Percentiles rank a stretch among this genome's conserved stretches.
Evolutionary conservation across 805 yeast species (phyloP).

Genomic region (Kazachstania taianensis): DNA sequence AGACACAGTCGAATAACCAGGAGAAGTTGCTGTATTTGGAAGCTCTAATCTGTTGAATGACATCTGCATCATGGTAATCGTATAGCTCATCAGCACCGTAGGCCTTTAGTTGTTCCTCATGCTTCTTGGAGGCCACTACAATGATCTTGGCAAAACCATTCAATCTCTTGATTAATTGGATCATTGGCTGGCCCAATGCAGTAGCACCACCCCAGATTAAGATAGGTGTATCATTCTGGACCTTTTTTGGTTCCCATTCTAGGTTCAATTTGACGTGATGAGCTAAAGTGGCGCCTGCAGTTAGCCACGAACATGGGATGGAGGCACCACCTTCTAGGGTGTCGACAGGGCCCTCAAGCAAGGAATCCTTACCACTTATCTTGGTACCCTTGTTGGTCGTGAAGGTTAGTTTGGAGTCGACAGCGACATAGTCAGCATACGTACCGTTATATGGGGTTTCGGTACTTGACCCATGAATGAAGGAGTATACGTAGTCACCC

Average conservation of each 20-base stretch:
- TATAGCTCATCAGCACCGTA: slow-evolving; percentile 43
- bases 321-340: slow-evolving; percentile 60
- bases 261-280: slow-evolving; percentile 28
- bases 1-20: slow-evolving; percentile 30
- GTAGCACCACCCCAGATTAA: slow-evolving; percentile 64
- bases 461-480: slow-evolving; percentile 45
- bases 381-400: slow-evolving; percentile 10
- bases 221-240: slow-evolving; percentile 32
- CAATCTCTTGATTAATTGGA: slow-evolving; percentile 47
- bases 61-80: slow-evolving; percentile 41
- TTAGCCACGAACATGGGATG: slow-evolving; percentile 43
- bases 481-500: slow-evolving; percentile 49
- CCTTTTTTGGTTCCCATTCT: slow-evolving; percentile 14
- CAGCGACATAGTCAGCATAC: slow-evolving; percentile 44
- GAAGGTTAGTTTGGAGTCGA: slow-evolving; percentile 15
- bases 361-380: slow-evolving; percentile 14
- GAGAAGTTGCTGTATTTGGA: slow-evolving; percentile 24
- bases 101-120: slow-evolving; percentile 32
- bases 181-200: slow-evolving; percentile 46
- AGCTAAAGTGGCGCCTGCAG: slow-evolving; percentile 36
- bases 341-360: slow-evolving; percentile 32
- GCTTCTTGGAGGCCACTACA: slow-evolving; percentile 42
- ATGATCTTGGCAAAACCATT: slow-evolving; percentile 35
- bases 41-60: slow-evolving; percentile 34
- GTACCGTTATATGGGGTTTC: slow-evolving; percentile 40